Base-by-base conservation (phyloP, 129 eudicot genomes). In the Tagetes erecta region DNA sequence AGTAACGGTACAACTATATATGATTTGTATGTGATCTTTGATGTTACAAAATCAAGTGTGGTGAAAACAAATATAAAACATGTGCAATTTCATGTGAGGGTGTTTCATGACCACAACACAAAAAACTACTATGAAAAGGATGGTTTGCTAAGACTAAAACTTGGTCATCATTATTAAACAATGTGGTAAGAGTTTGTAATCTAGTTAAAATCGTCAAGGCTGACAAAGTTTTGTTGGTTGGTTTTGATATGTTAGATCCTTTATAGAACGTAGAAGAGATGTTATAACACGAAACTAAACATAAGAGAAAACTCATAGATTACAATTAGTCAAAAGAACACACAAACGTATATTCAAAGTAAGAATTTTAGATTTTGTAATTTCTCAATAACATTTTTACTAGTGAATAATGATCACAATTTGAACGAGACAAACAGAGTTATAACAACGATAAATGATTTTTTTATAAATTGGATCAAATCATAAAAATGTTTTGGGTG, bases 81-180 rank as follows among this genome's bases (percentile, higher is more conserved):
- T 59, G 65, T 59, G 65, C 40, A 58, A 10, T 58, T 58, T 58
- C 65, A 58, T 58, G 65, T 59, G 65, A 9, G 65, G 65, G 40
- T 59, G 65, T 33, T 59, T 10, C 65, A 2, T 59, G 41, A 59
- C 34, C 65, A 59, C 65, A 34, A 34, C 40, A 59, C 41, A 59
- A 59, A 56, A 59, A 59, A 59, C 65, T 3, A 9, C 65, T 41
- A 59, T 59, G 65, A 59, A 59, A 59, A 59, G n/a, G 65, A 59
- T 59, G 41, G 65, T 33, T 59, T 59, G 41, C 40, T 59, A 59
- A 59, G 14, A 33, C 10, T 59, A 59, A 34, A 59, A 59, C 12
- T 12, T 35, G 35, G 39, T 41, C 14, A 40, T 65, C 27, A 20
- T 20, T 20, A 20, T 20, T 11, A 65, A 65, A 14, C 35, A 65